phyloP scores from a whole-genome alignment of 768 basidiomycete species.

The Lactarius trivialis region DNA sequence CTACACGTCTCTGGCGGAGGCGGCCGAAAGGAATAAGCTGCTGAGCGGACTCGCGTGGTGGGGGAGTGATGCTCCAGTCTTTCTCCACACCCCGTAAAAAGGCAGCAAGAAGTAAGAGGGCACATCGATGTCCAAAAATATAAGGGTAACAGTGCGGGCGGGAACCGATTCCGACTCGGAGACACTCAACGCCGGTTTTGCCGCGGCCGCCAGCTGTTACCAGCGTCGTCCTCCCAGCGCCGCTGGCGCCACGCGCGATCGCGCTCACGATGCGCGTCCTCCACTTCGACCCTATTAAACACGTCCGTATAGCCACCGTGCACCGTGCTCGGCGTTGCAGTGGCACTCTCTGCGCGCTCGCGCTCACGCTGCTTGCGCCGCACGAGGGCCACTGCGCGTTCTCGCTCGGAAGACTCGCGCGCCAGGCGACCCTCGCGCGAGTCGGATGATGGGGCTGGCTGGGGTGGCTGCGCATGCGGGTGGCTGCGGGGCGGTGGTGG shows the following conservation, averaged over 20 bases:
- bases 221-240: slow-evolving; percentile 16
- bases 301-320: slow-evolving; percentile 58
- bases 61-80: no score
- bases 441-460: slow-evolving; percentile 20
- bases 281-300: slow-evolving; percentile 63
- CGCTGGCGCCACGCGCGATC: slow-evolving; percentile 33
- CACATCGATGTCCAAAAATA: not conserved
- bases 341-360: slow-evolving; percentile 55
- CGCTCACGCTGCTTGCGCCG: slow-evolving; percentile 57
- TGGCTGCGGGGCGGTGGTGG: slow-evolving; percentile 23
- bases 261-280: slow-evolving; percentile 55
- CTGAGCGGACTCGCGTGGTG: no score
- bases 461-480: slow-evolving; percentile 1
- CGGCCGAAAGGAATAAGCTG: no score
- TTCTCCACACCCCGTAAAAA: no score
- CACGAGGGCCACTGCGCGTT: slow-evolving; percentile 68
- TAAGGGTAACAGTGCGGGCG: not conserved
- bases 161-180: no score
- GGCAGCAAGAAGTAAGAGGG: not conserved
- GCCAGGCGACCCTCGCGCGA: slow-evolving; percentile 47
- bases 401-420: slow-evolving; percentile 71
- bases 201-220: not conserved
- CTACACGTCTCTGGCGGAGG: no score
- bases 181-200: not conserved
- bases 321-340: slow-evolving; percentile 66